These are phyloP conservation scores for Tylopilus cervinicoccineus DNA, from an alignment of 768 basidiomycete genomes.

Conservation along the genomic window DNA sequence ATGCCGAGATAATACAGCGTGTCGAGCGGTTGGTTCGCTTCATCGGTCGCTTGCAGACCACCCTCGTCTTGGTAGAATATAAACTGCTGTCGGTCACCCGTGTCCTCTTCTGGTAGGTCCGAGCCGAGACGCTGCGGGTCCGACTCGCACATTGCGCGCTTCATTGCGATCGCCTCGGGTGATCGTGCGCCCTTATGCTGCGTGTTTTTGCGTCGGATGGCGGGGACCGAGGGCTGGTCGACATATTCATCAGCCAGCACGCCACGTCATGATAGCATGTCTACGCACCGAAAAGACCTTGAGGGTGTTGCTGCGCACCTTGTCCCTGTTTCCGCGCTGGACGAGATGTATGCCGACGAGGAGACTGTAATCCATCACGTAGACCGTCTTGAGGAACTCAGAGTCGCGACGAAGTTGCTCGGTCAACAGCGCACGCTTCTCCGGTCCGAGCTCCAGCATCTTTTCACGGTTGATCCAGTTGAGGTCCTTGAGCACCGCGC, in stretches of 20 bases:
- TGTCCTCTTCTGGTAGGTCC: slow-evolving; percentile 60
- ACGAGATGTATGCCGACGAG: slow-evolving; percentile 93
- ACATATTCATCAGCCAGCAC: background rate
- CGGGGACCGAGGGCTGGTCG: slow-evolving; percentile 66
- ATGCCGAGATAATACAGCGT: slow-evolving; percentile 92
- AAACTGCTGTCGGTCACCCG: slow-evolving; percentile 59
- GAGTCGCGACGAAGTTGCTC: slow-evolving; percentile 89
- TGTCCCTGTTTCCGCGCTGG: slow-evolving; percentile 87
- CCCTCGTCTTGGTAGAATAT: slow-evolving; percentile 98
- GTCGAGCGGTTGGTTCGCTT: slow-evolving; percentile 67
- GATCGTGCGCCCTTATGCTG: slow-evolving; percentile 52
- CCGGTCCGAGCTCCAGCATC: slow-evolving; percentile 87
- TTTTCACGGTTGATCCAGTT: slow-evolving; percentile 89
- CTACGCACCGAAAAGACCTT: slow-evolving; percentile 84
- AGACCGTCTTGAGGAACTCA: slow-evolving; percentile 74
- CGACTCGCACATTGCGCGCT: slow-evolving; percentile 79
- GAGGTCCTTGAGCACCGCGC: slow-evolving; percentile 91
- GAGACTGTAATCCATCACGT: slow-evolving; percentile 96
- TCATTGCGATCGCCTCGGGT: slow-evolving; percentile 78
- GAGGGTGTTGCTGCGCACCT: slow-evolving; percentile 84
- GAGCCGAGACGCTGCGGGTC: slow-evolving; percentile 70
- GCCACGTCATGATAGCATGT: background rate
- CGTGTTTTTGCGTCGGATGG: slow-evolving; percentile 57
- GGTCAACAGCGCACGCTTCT: slow-evolving; percentile 85
- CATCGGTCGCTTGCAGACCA: slow-evolving; percentile 86